A percentile compares a stretch with the other conserved stretches of the same genome.
Evolutionary conservation across 2,329 filamentous ascomycete species (phyloP).

Genomic region (Penicillium sp.): DNA sequence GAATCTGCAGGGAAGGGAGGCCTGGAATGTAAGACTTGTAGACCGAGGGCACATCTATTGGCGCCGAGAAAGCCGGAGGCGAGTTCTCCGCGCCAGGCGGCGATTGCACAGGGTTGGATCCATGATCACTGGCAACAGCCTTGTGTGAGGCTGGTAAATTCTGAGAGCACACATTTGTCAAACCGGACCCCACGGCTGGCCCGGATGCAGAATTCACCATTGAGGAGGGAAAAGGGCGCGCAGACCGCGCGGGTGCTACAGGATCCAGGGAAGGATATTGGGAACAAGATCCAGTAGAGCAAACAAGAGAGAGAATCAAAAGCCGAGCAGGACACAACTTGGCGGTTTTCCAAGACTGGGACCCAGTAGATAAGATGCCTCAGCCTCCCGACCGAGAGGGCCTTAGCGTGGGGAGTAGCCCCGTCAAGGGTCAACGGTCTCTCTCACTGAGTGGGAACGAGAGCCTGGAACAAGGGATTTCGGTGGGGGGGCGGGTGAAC

Average conservation of each 20-base stretch:
- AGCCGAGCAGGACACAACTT: no score
- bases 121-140: conserved; percentile 12
- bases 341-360: background rate
- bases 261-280: background rate
- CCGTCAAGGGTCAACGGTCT: conserved; percentile 17
- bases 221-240: conserved; percentile 2
- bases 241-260: conserved; percentile 7
- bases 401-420: conserved; percentile 17
- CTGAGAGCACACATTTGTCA: conserved; percentile 1
- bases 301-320: background rate
- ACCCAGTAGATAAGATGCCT: conserved; percentile 12
- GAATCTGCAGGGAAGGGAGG: conserved; percentile 31
- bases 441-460: no score
- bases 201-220: conserved; percentile 15
- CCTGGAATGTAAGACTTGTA: conserved; percentile 8
- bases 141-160: conserved; percentile 8
- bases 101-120: conserved; percentile 3
- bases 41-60: conserved; percentile 11
- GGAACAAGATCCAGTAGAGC: background rate
- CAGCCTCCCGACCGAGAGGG: conserved; percentile 18
- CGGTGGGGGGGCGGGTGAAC: no score
- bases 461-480: no score
- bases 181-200: conserved; percentile 15
- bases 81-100: conserved; percentile 2
- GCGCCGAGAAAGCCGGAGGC: background rate